Evolutionary conservation across 208 protist genomes (phyloP), one percentile per base, ranked within the genome.

Genomic region (Trypanosoma grayi): DNA sequence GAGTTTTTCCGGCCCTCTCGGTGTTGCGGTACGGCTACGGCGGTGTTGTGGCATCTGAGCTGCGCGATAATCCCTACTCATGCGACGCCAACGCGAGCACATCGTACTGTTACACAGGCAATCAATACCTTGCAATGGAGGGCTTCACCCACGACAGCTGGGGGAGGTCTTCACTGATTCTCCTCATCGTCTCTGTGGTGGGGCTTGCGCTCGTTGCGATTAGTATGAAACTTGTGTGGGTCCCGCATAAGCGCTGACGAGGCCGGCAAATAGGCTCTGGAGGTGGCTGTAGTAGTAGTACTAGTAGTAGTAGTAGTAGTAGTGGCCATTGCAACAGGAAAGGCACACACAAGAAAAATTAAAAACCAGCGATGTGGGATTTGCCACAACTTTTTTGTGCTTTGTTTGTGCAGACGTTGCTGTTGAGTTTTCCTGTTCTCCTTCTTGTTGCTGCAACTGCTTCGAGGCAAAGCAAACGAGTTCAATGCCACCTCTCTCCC

Each of bases 1-100:
- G 37, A 10, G 36, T 79, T 8, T 69, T 85, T 16, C 45, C 72
- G 43, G 25, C 56, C 18, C 47, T 82, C 24, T 82, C 79, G 18
- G 8, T 85, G 28, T 43, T 85, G 4, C 70, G 79, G 0, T 61
- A 76, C 39, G 75, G 67, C 34, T 85, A 85, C 50, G 75, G 75
- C 14, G 79, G 79, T 14, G 11, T 72, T 16, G 27, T 86, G 1
- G 44, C 68, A 46, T 36, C 53, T 28, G 75, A 73, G 48, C 44
- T 85, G 30, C 45, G 47, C 2, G 60, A 56, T 4, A 31, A 43
- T 20, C 36, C 28, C 4, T 75, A 56, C 43, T 69, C 63, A 44
- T 76, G 77, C 37, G 47, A 73, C 33, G 33, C 45, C 0, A 63
- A 63, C 22, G 33, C 56, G 22, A 52, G 13, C 14, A 31, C 43